Evolutionary conservation across 2,329 filamentous ascomycete species (phyloP).

Genomic region (Plenodomus biglobosus): DNA sequence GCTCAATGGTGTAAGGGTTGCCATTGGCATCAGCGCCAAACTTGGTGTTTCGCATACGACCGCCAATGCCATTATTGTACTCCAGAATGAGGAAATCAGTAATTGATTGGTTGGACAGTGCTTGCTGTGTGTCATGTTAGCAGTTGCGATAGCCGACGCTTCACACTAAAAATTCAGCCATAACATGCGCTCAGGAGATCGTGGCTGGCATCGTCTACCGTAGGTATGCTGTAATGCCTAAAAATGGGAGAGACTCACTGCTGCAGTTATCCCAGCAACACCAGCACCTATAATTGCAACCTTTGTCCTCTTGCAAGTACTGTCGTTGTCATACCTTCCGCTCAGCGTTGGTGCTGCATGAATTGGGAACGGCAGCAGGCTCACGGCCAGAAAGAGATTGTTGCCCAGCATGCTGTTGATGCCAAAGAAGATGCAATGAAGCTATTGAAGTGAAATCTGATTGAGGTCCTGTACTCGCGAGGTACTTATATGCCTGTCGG

Average conservation of each 20-base stretch:
- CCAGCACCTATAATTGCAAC: constrained; percentile 56
- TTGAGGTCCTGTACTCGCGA: not conserved
- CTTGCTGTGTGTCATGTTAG: constrained; percentile 49
- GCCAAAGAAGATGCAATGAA: not conserved
- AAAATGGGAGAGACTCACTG: constrained; percentile 43
- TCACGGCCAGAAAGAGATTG: constrained; percentile 4
- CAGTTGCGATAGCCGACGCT: not conserved
- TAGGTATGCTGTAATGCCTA: not conserved
- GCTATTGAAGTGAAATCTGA: not conserved
- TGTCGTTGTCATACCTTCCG: constrained; percentile 17
- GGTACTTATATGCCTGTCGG: constrained; percentile 5
- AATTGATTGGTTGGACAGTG: constrained; percentile 62
- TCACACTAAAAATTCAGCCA: too few relatives aligned
- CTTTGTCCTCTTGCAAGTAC: constrained; percentile 35
- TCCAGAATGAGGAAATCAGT: constrained; percentile 67
- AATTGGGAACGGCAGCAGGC: constrained; percentile 6
- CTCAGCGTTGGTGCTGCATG: constrained; percentile 19
- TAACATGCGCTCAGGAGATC: too few relatives aligned
- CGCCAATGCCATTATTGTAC: constrained; percentile 63
- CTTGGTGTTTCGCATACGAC: constrained; percentile 59
- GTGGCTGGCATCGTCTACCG: too few relatives aligned
- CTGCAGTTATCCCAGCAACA: constrained; percentile 64
- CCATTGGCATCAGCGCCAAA: constrained; percentile 59
- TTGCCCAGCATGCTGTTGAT: constrained; percentile 4
- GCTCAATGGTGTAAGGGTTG: constrained; percentile 59